Base-by-base conservation (phyloP, 2,329 filamentous ascomycete species). In the Alternaria sp. region DNA sequence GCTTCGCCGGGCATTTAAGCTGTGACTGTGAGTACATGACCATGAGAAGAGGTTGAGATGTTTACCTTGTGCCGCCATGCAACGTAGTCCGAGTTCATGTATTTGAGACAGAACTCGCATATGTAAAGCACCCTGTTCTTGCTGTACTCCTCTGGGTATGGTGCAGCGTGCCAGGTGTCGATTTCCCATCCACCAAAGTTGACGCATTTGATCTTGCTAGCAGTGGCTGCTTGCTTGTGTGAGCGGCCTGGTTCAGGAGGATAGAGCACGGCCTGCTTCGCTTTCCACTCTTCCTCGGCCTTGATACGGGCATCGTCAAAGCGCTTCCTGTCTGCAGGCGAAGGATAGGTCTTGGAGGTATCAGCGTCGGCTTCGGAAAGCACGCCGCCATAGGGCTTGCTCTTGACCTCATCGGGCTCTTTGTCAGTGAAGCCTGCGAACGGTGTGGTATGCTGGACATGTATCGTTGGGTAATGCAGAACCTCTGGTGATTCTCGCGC, bases 71-170 rank as follows among this genome's bases (percentile, higher is more conserved):
- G 95, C 52, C 95, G 87, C 92, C 94, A 98, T 13, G 95, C 94
- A 28, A 99, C 95, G 71, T 96, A 98, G 76, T 97, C 94, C 17
- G 95, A 98, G 78, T 96, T 97, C 93, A 99, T 97, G 80, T 99
- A 99, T 79, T 98, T 99, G 60, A 99, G 83, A 76, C 95, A 99
- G 78, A 98, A 99, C 77, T 99, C 96, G 83, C 95, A 99, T 63
- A 99, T 98, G 79, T 97, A 98, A n/a, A 99, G 85, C 36, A 97
- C 91, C 29, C 92, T 89, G 74, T 99, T 98, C 64, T 94, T 88
- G 76, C 93, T 98, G 81, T 99, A 99, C 79, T 99, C 95, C 75
- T 97, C 95, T 0, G 95, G 95, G 75, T 99, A 99, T 11, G 95
- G 96, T 37, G 95, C 95, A 29, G 95, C 94, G 79, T 99, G 97